These are phyloP conservation scores for Metarhizium rileyi DNA, from an alignment of 2,329 filamentous ascomycete species.

Conservation along the genomic window DNA sequence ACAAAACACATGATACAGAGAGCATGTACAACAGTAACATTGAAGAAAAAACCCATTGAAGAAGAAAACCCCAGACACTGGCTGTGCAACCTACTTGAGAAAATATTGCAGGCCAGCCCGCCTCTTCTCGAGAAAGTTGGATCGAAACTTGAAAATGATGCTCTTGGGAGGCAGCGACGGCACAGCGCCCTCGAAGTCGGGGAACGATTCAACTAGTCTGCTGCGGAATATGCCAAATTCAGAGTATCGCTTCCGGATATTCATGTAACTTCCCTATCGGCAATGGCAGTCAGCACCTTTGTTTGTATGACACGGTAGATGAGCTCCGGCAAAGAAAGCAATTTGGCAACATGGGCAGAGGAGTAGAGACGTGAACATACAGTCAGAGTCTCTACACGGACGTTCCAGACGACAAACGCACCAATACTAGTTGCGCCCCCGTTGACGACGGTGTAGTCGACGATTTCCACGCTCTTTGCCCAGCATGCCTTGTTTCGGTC, in stretches of 20 bases:
- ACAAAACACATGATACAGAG: neutral
- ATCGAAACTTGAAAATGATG: constrained; percentile 74
- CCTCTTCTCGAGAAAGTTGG: constrained; percentile 76
- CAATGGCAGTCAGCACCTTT: neutral
- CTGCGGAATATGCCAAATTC: constrained; percentile 80
- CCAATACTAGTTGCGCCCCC: constrained; percentile 52
- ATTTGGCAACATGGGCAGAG: neutral
- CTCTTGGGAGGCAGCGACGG: constrained; percentile 89
- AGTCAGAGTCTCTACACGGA: constrained; percentile 74
- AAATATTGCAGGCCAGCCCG: constrained; percentile 83
- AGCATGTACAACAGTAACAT: neutral
- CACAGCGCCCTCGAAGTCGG: constrained; percentile 73
- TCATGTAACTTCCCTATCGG: constrained; percentile 47
- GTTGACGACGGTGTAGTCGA: constrained; percentile 47
- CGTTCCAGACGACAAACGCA: constrained; percentile 95
- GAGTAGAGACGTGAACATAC: constrained; percentile 36
- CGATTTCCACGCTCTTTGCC: constrained; percentile 53
- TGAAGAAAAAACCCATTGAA: neutral
- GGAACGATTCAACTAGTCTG: constrained; percentile 70
- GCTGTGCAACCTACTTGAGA: constrained; percentile 59
- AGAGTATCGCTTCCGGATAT: constrained; percentile 69
- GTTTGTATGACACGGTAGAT: neutral
- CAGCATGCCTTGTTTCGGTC: constrained; percentile 50
- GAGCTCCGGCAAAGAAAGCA: neutral
- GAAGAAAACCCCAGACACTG: neutral